Evolutionary conservation across 768 basidiomycete genomes (phyloP).

Genomic region (Ramaria rubella): DNA sequence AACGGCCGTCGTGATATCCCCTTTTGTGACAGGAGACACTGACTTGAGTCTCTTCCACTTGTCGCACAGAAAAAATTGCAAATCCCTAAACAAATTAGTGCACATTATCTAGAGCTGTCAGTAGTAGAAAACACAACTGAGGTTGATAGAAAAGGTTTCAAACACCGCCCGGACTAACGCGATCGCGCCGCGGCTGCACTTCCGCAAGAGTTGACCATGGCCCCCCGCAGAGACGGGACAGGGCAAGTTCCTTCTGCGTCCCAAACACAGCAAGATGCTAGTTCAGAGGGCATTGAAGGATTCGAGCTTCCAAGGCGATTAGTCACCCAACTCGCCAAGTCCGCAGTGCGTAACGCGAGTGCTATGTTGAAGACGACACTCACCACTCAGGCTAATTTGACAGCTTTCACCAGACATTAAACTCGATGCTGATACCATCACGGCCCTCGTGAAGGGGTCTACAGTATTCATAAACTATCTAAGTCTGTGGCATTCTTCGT

Average conservation of each 20-base stretch:
- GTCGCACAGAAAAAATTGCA: no score
- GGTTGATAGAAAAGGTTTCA: no score
- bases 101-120: no score
- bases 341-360: conserved; percentile 49
- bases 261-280: conserved; percentile 71
- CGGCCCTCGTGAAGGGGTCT: conserved; percentile 80
- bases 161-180: no score
- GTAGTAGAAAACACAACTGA: no score
- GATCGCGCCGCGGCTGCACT: no score
- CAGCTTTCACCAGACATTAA: conserved; percentile 83
- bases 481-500: conserved; percentile 41
- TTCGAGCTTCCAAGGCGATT: conserved; percentile 82
- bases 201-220: conserved; percentile 7
- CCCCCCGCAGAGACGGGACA: conserved; percentile 57
- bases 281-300: conserved; percentile 82
- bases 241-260: conserved; percentile 48
- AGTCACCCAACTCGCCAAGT: conserved; percentile 80
- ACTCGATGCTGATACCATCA: conserved; percentile 82
- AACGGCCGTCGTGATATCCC: no score
- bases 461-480: conserved; percentile 96
- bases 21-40: no score
- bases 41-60: no score
- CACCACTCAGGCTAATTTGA: neutral
- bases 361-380: neutral
- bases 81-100: no score